Conservation (phyloP, 441 rosid species). For the Brassica hybrid region DNA sequence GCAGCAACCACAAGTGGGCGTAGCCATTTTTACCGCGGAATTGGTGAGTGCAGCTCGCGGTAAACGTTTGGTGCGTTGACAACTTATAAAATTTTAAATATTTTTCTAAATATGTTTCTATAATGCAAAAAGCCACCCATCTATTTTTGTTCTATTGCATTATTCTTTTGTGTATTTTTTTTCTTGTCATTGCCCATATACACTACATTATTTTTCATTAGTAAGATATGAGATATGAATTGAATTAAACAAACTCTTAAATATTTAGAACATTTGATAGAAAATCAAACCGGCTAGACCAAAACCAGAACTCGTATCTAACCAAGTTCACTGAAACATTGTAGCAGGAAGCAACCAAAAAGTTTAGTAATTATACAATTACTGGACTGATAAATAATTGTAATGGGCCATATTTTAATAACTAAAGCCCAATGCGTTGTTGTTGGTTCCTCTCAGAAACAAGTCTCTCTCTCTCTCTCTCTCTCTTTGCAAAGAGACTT, state of each 20-base stretch:
- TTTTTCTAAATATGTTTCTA: background rate
- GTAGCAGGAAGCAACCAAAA: background rate
- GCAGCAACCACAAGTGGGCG: conserved; percentile 10
- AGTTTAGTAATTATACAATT: background rate
- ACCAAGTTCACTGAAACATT: background rate
- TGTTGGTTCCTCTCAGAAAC: background rate
- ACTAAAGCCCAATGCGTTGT: background rate
- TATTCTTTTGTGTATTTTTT: background rate
- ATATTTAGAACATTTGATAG: background rate
- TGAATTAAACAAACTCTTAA: background rate
- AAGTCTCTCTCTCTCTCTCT: background rate
- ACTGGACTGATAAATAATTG: background rate
- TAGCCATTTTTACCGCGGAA: conserved; percentile 6
- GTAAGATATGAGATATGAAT: background rate
- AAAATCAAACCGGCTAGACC: background rate
- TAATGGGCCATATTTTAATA: background rate
- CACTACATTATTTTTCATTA: background rate
- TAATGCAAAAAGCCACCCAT: background rate
- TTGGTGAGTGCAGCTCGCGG: conserved; percentile 14
- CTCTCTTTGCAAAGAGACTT: background rate
- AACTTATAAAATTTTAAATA: background rate
- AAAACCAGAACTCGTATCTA: background rate
- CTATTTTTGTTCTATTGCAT: background rate
- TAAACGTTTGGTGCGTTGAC: background rate
- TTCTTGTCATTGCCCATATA: background rate